Percentiles rank a stretch among this genome's conserved stretches.
Conservation (phyloP, 176 grass and related monocot species). For the Musa itinerans region DNA sequence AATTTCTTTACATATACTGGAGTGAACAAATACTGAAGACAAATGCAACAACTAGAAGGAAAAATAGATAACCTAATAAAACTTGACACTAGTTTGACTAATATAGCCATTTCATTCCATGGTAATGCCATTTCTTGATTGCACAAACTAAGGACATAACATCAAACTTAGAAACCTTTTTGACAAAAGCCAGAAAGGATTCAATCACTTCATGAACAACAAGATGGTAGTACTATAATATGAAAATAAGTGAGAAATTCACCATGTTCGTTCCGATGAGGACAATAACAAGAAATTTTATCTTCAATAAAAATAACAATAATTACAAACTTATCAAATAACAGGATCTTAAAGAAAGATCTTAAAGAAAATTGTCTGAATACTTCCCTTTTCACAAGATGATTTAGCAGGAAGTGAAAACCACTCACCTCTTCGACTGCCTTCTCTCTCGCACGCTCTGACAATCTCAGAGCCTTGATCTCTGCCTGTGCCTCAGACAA, state of each 20-base stretch:
- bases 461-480: conserved; percentile 83
- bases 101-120: neutral
- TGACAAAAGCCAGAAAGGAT: neutral
- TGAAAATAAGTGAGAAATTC: neutral
- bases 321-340: too few relatives aligned
- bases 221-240: neutral
- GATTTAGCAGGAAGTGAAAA: neutral
- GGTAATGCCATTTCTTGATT: neutral
- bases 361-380: too few relatives aligned
- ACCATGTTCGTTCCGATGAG: neutral
- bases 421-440: conserved; percentile 88
- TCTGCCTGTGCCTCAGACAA: conserved; percentile 83
- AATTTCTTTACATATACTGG: neutral
- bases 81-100: neutral
- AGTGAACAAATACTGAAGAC: neutral
- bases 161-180: neutral
- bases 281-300: neutral
- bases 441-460: conserved; percentile 96
- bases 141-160: neutral
- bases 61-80: neutral
- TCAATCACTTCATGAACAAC: neutral
- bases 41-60: neutral
- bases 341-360: too few relatives aligned
- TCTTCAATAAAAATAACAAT: too few relatives aligned
- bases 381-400: neutral